phyloP scores from a whole-genome alignment of 345 rosid genomes.

The Aquilaria sinensis region DNA sequence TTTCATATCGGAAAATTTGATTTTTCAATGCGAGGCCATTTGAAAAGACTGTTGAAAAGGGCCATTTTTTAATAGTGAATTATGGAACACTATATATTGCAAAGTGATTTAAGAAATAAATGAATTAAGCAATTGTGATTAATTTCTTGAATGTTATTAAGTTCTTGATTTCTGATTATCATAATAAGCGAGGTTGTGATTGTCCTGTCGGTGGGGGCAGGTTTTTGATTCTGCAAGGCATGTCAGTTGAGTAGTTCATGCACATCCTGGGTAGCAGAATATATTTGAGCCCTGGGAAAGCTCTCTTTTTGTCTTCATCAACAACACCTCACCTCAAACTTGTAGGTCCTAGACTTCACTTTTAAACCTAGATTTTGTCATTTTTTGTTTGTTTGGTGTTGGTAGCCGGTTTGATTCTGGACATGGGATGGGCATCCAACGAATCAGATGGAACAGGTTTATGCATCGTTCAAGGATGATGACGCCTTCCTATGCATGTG shows the following conservation, averaged over 20 bases:
- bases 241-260: conserved; percentile 75
- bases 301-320: conserved; percentile 54
- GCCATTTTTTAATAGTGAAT: no score
- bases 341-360: conserved; percentile 22
- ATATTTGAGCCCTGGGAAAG: conserved; percentile 49
- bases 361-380: not conserved
- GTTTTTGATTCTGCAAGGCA: conserved; percentile 66
- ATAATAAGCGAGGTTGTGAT: no score
- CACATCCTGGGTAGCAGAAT: conserved; percentile 58
- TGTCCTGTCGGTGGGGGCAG: conserved; percentile 2
- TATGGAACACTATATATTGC: not conserved
- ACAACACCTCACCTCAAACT: conserved; percentile 74
- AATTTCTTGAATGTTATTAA: no score
- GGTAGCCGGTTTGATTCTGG: not conserved
- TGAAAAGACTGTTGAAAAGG: no score
- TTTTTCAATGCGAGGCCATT: no score
- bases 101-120: not conserved
- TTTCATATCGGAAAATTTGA: no score
- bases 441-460: conserved; percentile 45
- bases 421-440: conserved; percentile 23
- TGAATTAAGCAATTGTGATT: no score
- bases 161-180: no score
- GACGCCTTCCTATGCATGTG: conserved; percentile 80
- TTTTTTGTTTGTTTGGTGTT: not conserved
- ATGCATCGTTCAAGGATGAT: conserved; percentile 61